Evolutionary conservation across 352 stramenopile species (phyloP).

Genomic region (Pythium inflatum): DNA sequence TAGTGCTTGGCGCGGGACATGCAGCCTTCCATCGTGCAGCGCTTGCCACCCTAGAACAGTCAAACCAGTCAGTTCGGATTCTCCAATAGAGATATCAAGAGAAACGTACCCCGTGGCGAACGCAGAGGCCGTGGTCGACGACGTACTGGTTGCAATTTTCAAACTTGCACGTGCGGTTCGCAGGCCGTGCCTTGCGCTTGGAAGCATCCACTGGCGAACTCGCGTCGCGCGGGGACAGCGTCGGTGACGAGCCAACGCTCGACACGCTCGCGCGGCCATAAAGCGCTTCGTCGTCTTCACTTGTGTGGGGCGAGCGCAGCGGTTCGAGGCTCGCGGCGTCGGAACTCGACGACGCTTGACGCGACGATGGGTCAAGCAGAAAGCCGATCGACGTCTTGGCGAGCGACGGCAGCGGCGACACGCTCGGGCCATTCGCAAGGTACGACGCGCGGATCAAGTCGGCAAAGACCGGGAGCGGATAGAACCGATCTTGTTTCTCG

Average conservation of each 20-base stretch:
- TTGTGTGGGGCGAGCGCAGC: conserved; percentile 7
- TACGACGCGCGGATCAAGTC: conserved; percentile 30
- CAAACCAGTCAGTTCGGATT: no score
- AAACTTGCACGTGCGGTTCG: conserved; percentile 73
- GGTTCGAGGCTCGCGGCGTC: conserved; percentile 14
- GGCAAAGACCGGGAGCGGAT: conserved; percentile 23
- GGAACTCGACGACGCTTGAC: conserved; percentile 11
- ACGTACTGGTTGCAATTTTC: conserved; percentile 80
- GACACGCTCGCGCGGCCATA: conserved; percentile 9
- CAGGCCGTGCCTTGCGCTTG: conserved; percentile 58
- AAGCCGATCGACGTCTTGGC: conserved; percentile 67
- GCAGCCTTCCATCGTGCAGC: conserved; percentile 58
- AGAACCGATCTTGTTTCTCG: conserved; percentile 1
- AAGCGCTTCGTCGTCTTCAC: conserved; percentile 18
- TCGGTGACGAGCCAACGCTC: not conserved
- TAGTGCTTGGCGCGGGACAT: conserved; percentile 75
- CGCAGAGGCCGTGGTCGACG: conserved; percentile 73
- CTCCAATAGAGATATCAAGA: not conserved
- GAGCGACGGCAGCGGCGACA: conserved; percentile 14
- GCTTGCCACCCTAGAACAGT: conserved; percentile 59
- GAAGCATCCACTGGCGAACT: no score
- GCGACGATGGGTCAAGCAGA: conserved; percentile 57
- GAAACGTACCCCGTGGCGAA: conserved; percentile 68
- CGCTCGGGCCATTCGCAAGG: conserved; percentile 14
- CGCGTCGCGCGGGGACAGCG: conserved; percentile 11